These are phyloP conservation scores for Kodamaea sp. DNA, from an alignment of 1,139 yeast genomes.

Conservation along the genomic window DNA sequence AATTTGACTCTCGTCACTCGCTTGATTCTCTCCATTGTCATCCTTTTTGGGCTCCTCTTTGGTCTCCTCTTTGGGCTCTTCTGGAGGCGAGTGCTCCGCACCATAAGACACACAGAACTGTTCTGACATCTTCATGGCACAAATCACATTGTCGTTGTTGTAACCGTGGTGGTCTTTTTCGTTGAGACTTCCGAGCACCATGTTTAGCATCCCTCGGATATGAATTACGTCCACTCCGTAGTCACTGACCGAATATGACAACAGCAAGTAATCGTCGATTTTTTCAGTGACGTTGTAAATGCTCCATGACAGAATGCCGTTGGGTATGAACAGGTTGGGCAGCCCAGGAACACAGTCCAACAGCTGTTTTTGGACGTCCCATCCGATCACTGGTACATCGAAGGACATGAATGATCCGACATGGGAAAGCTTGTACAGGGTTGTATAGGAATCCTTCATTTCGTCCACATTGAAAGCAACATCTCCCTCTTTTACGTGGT, in stretches of 20 bases:
- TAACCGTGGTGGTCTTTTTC: slow-evolving; percentile 2
- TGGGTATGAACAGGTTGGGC: slow-evolving; percentile 39
- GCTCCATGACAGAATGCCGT: slow-evolving; percentile 38
- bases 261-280: slow-evolving; percentile 13
- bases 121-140: slow-evolving; percentile 12
- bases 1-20: too few species aligned
- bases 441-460: slow-evolving; percentile 1
- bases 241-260: slow-evolving; percentile 17
- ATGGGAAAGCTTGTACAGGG: slow-evolving; percentile 6
- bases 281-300: slow-evolving; percentile 5
- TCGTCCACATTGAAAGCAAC: slow-evolving; percentile 5
- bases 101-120: slow-evolving; percentile 9
- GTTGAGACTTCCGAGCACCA: slow-evolving; percentile 3
- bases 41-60: too few species aligned
- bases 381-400: slow-evolving; percentile 8
- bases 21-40: too few species aligned
- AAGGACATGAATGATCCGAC: slow-evolving; percentile 8
- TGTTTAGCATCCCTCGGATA: slow-evolving; percentile 6
- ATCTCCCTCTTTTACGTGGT: slow-evolving; percentile 4
- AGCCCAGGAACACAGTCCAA: slow-evolving; percentile 4
- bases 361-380: slow-evolving; percentile 8
- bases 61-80: slow-evolving; percentile 1
- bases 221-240: slow-evolving; percentile 13
- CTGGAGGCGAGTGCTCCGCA: slow-evolving; percentile 3
- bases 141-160: slow-evolving; percentile 10